Base-by-base conservation (phyloP, 345 rosid species). In the Schrenkiella parvula region DNA sequence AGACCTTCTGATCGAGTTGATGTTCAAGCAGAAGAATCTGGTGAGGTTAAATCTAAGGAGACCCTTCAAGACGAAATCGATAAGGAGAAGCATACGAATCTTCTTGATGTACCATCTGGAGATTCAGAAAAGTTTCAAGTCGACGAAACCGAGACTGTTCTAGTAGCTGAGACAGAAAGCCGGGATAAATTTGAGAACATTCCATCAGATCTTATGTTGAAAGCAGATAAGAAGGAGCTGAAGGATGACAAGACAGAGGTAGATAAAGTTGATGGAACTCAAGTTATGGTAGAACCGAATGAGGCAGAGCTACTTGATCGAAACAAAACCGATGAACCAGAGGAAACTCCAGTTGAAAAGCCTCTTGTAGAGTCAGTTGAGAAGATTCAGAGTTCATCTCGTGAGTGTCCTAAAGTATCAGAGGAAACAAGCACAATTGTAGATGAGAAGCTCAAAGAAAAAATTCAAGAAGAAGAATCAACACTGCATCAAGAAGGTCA, bases 381-480 rank as follows among this genome's bases (percentile, higher is more conserved):
- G 67, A 17, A 19, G 28, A 38, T 31, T 34, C 29, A 75, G 5
- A 51, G n/a, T 26, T 5, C 18, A 52, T 25, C 64, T 13, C 23
- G 32, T 43, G 79, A 61, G 4, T 12, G 22, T 39, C 17, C 61
- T 21, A 60, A 77, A 71, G 63, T 71, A 41, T 65, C 25, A 3
- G 66, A 67, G 46, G 73, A 71, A 76, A 65, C 46, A 43, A 74
- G 35, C 28, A 15, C 13, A 74, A 39, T 46, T 7, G 32, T 22
- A 41, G 56, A 57, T 31, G 72, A 77, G 37, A 71, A 37, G 26
- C 35, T 38, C n/a, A 7, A 46, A 57, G 72, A 70, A 12, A 37
- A 26, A 48, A 2, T 31, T 66, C 19, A 19, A 38, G 79, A 10
- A 47, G 78, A 66, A 56, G 75, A 42, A 56, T 39, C 9, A 21